Percentiles rank a stretch among this genome's conserved stretches.
Conservation (phyloP, 768 basidiomycete genomes). For the Mrakia frigida region DNA sequence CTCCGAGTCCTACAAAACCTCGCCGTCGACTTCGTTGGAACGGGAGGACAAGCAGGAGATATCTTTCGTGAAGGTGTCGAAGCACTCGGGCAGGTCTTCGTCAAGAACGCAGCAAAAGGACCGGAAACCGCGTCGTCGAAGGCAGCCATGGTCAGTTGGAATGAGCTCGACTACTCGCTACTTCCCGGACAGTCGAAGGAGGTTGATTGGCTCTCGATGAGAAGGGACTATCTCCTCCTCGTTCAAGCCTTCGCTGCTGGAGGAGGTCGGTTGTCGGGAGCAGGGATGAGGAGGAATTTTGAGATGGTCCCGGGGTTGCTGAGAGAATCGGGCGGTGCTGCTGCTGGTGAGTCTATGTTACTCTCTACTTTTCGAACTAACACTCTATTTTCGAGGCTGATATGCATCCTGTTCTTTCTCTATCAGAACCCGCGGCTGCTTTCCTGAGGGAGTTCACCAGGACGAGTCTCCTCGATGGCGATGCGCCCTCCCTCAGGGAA, state of each 20-base stretch:
- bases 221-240: constrained; percentile 36
- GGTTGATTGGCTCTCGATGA: constrained; percentile 35
- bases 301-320: constrained; percentile 38
- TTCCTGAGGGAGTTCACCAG: constrained; percentile 57
- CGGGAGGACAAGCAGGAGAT: constrained; percentile 50
- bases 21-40: constrained; percentile 56
- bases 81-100: constrained; percentile 57
- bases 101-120: constrained; percentile 36
- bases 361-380: constrained; percentile 31
- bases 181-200: constrained; percentile 1
- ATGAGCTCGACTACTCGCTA: neutral
- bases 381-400: neutral
- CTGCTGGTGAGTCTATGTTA: neutral
- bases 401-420: constrained; percentile 31
- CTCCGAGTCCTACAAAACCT: constrained; percentile 58
- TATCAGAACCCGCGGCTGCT: constrained; percentile 49
- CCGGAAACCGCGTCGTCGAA: neutral
- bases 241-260: constrained; percentile 37
- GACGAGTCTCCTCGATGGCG: constrained; percentile 52
- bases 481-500: constrained; percentile 48
- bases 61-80: constrained; percentile 63
- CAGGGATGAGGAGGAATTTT: constrained; percentile 34
- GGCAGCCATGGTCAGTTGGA: constrained; percentile 14
- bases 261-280: constrained; percentile 35
- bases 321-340: neutral